phyloP scores from a whole-genome alignment of 2,329 filamentous ascomycete species.

The Albophoma yamanashiensis region DNA sequence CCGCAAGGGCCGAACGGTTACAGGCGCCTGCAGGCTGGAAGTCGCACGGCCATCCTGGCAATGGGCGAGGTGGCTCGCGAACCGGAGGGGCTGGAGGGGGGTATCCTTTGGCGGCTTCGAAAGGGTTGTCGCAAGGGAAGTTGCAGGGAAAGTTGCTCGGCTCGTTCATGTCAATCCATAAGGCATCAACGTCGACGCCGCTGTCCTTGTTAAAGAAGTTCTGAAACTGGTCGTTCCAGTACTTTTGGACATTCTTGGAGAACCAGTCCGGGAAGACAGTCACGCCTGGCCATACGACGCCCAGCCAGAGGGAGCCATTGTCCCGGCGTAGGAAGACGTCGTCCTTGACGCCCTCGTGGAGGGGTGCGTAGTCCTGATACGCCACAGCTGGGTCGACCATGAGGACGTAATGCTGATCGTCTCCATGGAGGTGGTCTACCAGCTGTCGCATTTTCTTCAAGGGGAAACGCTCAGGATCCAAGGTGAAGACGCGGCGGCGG shows the following conservation, averaged over 20 bases:
- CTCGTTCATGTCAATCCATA: slow-evolving; percentile 66
- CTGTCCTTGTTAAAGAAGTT: slow-evolving; percentile 51
- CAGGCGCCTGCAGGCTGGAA: slow-evolving; percentile 16
- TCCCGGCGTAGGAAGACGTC: slow-evolving; percentile 37
- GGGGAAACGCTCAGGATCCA: slow-evolving; percentile 59
- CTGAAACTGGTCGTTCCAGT: slow-evolving; percentile 60
- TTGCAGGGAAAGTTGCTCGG: slow-evolving; percentile 22
- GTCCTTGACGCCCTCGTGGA: slow-evolving; percentile 29
- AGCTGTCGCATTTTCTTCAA: slow-evolving; percentile 52
- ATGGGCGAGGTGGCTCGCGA: slow-evolving; percentile 48
- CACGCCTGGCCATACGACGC: slow-evolving; percentile 70
- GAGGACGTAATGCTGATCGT: slow-evolving; percentile 60
- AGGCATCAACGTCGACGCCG: slow-evolving; percentile 64
- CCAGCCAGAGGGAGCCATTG: slow-evolving; percentile 47
- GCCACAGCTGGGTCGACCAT: slow-evolving; percentile 66
- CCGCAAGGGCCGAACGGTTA: background rate
- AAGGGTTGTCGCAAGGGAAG: slow-evolving; percentile 17
- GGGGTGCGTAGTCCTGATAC: slow-evolving; percentile 33
- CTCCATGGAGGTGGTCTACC: slow-evolving; percentile 53
- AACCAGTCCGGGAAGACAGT: slow-evolving; percentile 74
- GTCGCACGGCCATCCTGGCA: slow-evolving; percentile 55
- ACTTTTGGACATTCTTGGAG: slow-evolving; percentile 48
- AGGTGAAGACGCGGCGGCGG: slow-evolving; percentile 41
- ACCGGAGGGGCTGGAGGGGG: slow-evolving; percentile 55
- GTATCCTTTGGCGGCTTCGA: slow-evolving; percentile 21